These are phyloP conservation scores for Verticillium longisporum DNA, from an alignment of 2,329 filamentous ascomycete species.

Conservation along the genomic window DNA sequence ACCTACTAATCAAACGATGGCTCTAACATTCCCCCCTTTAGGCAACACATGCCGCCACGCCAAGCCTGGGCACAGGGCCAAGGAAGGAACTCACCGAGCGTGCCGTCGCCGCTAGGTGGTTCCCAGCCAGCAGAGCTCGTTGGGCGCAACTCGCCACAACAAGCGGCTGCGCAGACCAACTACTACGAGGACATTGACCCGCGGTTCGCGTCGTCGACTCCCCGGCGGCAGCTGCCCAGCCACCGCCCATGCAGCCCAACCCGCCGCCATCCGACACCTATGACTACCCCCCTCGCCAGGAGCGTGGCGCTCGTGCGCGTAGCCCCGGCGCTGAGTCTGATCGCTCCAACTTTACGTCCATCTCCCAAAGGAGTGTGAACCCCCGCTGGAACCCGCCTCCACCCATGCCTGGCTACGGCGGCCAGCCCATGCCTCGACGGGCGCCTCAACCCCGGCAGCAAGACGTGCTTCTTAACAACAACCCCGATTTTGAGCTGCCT, in stretches of 20 bases:
- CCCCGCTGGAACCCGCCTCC: constrained; percentile 68
- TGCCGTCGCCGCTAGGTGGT: constrained; percentile 36
- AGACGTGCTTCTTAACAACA: constrained; percentile 69
- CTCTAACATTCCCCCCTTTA: constrained; percentile 32
- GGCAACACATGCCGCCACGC: constrained; percentile 49
- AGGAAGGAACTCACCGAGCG: constrained; percentile 35
- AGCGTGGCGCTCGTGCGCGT: constrained; percentile 39
- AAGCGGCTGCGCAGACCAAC: constrained; percentile 24
- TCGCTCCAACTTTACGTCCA: constrained; percentile 79
- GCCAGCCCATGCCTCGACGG: constrained; percentile 33
- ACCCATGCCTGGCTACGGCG: constrained; percentile 35
- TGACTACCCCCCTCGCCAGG: constrained; percentile 57
- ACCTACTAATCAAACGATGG: constrained; percentile 13
- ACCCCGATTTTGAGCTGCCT: constrained; percentile 80
- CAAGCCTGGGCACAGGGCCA: constrained; percentile 46
- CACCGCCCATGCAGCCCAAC: constrained; percentile 9
- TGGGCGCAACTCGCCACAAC: constrained; percentile 23
- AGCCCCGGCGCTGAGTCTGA: constrained; percentile 69
- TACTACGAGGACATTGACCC: constrained; percentile 96
- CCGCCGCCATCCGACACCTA: constrained; percentile 36
- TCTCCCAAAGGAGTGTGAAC: constrained; percentile 83
- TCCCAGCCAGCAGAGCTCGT: constrained; percentile 27
- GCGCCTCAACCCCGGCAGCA: constrained; percentile 40
- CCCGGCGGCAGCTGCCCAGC: constrained; percentile 14
- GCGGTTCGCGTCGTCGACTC: constrained; percentile 55